phyloP scores from a whole-genome alignment of 495 filamentous ascomycete species.

The Hypoxylon fuscum region DNA sequence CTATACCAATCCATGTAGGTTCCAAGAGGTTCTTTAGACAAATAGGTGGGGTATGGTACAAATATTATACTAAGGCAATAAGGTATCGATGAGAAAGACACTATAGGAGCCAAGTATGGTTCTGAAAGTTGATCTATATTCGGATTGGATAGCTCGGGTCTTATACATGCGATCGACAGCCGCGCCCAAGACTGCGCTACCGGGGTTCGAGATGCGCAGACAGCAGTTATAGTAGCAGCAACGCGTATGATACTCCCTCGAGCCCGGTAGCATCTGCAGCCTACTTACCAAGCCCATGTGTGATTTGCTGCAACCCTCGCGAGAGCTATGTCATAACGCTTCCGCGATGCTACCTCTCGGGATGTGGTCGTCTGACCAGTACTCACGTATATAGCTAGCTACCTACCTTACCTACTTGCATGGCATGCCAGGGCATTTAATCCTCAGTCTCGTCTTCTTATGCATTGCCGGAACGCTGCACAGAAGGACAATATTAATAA shows the following conservation, averaged over 20 bases:
- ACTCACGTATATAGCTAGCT: background rate
- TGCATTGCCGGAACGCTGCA: background rate
- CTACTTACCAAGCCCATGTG: background rate
- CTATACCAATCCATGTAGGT: no score
- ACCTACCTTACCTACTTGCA: background rate
- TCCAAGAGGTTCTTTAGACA: no score
- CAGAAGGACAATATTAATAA: slow-evolving; percentile 1
- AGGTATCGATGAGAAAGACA: background rate
- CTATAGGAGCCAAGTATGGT: background rate
- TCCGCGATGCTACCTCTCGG: slow-evolving; percentile 21
- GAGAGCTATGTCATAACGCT: slow-evolving; percentile 22
- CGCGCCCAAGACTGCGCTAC: background rate
- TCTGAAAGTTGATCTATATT: background rate
- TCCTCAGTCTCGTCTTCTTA: background rate
- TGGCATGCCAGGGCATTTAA: background rate
- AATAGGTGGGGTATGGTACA: no score
- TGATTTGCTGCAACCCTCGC: slow-evolving; percentile 13
- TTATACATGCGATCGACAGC: background rate
- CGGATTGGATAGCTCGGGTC: background rate
- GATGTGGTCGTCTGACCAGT: slow-evolving; percentile 25
- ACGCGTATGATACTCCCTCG: slow-evolving; percentile 5
- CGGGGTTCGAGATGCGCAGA: slow-evolving; percentile 16
- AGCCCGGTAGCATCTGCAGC: slow-evolving; percentile 9
- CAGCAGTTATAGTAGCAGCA: slow-evolving; percentile 2
- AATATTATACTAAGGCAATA: no score